Percentiles rank a stretch among this genome's conserved stretches.
Conservation (phyloP, 176 grass and related monocot species). For the Avena eriantha region DNA sequence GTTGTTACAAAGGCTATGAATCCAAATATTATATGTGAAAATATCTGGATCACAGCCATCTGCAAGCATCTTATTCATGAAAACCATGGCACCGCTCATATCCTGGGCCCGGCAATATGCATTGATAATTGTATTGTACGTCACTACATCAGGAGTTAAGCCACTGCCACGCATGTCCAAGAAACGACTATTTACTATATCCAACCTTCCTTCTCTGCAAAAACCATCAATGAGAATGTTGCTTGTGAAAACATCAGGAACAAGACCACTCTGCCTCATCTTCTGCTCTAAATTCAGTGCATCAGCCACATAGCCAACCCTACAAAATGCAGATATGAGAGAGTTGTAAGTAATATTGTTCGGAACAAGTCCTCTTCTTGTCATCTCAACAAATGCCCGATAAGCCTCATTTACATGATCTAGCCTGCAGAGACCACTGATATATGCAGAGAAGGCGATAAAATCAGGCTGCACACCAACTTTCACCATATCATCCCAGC, state of each 20-base stretch:
- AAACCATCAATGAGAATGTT: slow-evolving; percentile 94
- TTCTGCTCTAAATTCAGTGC: slow-evolving; percentile 62
- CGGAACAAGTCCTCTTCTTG: slow-evolving; percentile 69
- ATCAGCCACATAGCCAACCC: slow-evolving; percentile 63
- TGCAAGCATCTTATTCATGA: slow-evolving; percentile 81
- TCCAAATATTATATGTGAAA: slow-evolving; percentile 99
- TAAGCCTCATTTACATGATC: slow-evolving; percentile 67
- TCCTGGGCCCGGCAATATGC: slow-evolving; percentile 70
- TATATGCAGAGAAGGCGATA: slow-evolving; percentile 82
- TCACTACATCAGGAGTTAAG: slow-evolving; percentile 76
- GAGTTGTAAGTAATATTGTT: slow-evolving; percentile 98
- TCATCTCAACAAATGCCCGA: slow-evolving; percentile 72
- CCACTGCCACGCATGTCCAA: slow-evolving; percentile 64
- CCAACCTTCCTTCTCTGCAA: slow-evolving; percentile 74
- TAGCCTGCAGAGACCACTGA: slow-evolving; percentile 76
- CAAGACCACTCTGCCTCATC: slow-evolving; percentile 84
- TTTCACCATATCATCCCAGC: slow-evolving; percentile 74
- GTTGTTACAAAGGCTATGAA: slow-evolving; percentile 71
- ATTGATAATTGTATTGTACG: slow-evolving; percentile 94
- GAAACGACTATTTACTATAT: slow-evolving; percentile 62
- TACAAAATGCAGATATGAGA: slow-evolving; percentile 78
- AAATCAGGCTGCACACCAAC: slow-evolving; percentile 69
- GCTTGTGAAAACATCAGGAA: slow-evolving; percentile 85
- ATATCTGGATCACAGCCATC: slow-evolving; percentile 83
- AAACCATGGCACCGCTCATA: slow-evolving; percentile 63